Evolutionary conservation across 2,329 filamentous ascomycete species (phyloP), one percentile per base, ranked within the genome.

Genomic region (Chaetothyriales sp.): DNA sequence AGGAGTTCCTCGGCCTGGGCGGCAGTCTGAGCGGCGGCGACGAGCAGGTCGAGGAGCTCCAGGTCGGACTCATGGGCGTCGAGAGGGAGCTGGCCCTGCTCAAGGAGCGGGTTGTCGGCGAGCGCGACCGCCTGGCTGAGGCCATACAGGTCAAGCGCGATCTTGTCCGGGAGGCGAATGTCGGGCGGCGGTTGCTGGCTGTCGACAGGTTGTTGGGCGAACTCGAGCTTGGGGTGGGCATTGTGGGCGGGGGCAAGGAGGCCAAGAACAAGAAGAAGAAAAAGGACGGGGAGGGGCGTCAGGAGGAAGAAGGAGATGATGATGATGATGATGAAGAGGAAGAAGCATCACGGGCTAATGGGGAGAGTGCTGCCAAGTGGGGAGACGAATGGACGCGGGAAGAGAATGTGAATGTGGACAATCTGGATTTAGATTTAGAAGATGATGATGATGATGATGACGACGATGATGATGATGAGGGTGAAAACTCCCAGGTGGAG

Each of bases 11-110:
- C 3, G 82, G 81, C 0, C 70, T 98, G 0, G 93, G 92, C 0
- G 80, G 77, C 46, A 85, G 87, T 60, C 70, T 98, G 44, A 79
- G 80, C 49, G 89, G 89, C 2, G 93, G 93, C 6, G 89, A 94
- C 62, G 90, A 95, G 61, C 85, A 83, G 64, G 83, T 95, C 0
- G 89, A 94, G 64, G 87, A 93, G 62, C 83, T 96, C 28, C 78
- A 86, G 44, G 84, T 98, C 0, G 87, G 88, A 0, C 68, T 98
- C 50, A 66, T 96, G 53, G 87, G 87, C 0, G 95, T 98, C 61
- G 76, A 81, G 53, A 77, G 89, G 56, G 87, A 92, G 48, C 78
- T 95, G 0, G 81, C 86, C 57, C 81, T 81, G 47, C 75, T 96
- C 47, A 80, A 80, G 62, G 71, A 69, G 8, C 76, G 74, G 18